Evolutionary conservation across 2,329 filamentous ascomycete species (phyloP).

Genomic region (Furcasterigmium furcatum): DNA sequence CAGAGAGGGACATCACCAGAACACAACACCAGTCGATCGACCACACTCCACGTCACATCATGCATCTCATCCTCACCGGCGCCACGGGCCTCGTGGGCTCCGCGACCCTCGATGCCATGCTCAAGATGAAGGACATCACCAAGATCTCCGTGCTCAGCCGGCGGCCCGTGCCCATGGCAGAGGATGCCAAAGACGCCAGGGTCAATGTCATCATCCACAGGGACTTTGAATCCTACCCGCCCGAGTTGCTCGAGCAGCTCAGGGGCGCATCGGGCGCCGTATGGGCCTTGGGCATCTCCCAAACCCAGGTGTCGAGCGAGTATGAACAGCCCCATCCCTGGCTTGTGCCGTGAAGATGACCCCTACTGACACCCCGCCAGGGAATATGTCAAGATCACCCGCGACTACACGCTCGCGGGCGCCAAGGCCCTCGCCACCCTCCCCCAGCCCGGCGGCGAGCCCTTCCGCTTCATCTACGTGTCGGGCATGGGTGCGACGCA

Average conservation of each 20-base stretch:
- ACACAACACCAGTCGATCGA: no score
- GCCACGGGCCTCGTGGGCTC: slow-evolving; percentile 65
- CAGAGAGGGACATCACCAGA: no score
- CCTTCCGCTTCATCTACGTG: slow-evolving; percentile 69
- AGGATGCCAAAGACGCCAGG: slow-evolving; percentile 53
- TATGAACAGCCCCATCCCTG: no score
- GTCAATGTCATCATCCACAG: slow-evolving; percentile 65
- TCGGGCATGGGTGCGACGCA: slow-evolving; percentile 62
- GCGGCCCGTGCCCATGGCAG: slow-evolving; percentile 60
- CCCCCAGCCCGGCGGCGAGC: slow-evolving; percentile 33
- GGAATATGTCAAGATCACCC: slow-evolving; percentile 66
- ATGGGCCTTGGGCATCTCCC: slow-evolving; percentile 69
- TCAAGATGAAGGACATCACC: slow-evolving; percentile 51
- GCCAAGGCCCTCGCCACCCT: slow-evolving; percentile 56
- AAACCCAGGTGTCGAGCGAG: slow-evolving; percentile 57
- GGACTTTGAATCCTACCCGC: slow-evolving; percentile 61
- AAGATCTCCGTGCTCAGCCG: slow-evolving; percentile 68
- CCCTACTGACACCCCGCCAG: slow-evolving; percentile 25
- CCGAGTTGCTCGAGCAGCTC: slow-evolving; percentile 54
- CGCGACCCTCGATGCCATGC: slow-evolving; percentile 58
- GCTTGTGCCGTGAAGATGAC: no score
- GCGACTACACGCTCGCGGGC: slow-evolving; percentile 61
- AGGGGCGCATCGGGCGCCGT: slow-evolving; percentile 65
- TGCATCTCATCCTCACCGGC: slow-evolving; percentile 67
- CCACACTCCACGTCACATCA: no score